These are phyloP conservation scores for Perkinsela sp. DNA, from an alignment of 208 protist genomes.

Conservation along the genomic window DNA sequence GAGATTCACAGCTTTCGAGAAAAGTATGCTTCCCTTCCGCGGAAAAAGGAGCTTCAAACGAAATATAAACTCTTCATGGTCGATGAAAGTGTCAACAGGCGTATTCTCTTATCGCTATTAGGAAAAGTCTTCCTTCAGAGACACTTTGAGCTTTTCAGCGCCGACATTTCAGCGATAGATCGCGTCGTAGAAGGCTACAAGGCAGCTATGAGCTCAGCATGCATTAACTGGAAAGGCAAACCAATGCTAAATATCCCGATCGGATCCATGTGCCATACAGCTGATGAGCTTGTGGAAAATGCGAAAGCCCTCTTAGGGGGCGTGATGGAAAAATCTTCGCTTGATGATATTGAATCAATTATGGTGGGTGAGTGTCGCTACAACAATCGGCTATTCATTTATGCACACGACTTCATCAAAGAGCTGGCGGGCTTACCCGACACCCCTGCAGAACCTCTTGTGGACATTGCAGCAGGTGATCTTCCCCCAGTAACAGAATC, in stretches of 20 bases:
- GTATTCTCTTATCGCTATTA: background rate
- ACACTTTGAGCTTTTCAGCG: background rate
- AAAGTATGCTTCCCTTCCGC: background rate
- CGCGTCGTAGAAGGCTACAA: background rate
- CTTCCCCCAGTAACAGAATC: too few relatives aligned
- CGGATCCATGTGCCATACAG: background rate
- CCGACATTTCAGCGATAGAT: background rate
- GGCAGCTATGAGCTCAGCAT: background rate
- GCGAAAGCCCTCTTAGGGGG: background rate
- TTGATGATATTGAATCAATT: background rate
- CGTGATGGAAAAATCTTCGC: background rate
- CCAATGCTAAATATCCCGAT: background rate
- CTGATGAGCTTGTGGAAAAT: background rate
- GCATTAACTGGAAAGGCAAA: slow-evolving; percentile 1
- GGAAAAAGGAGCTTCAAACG: background rate
- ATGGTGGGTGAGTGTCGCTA: background rate
- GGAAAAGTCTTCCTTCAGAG: background rate
- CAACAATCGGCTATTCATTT: background rate
- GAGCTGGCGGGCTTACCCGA: background rate
- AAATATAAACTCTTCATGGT: background rate
- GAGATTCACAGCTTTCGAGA: background rate
- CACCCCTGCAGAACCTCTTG: too few relatives aligned
- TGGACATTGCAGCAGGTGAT: too few relatives aligned
- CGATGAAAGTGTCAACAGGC: background rate
- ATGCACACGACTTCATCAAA: background rate